A percentile compares a stretch with the other conserved stretches of the same genome.
Conservation (phyloP, 345 rosid species). For the Diplotaxis tenuifolia region DNA sequence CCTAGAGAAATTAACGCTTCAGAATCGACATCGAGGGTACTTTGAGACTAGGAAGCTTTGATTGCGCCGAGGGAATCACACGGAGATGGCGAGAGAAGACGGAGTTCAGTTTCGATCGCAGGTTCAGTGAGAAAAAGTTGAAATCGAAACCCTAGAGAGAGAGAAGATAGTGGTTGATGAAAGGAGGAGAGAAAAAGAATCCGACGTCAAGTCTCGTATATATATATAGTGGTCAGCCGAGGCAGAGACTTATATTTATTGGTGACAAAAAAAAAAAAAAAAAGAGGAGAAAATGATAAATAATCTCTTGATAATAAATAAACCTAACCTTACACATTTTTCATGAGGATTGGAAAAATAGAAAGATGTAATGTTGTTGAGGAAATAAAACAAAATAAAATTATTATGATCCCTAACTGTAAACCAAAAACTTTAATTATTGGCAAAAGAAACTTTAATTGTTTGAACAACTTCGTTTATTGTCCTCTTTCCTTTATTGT, state of each 20-base stretch:
- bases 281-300: not conserved
- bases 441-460: not conserved
- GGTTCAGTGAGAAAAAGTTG: conserved; percentile 21
- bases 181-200: conserved; percentile 12
- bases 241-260: not conserved
- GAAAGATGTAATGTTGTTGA: not conserved
- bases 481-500: not conserved
- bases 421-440: not conserved
- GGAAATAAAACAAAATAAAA: not conserved
- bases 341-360: not conserved
- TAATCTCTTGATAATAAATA: conserved; percentile 5
- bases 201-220: conserved; percentile 6
- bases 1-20: conserved; percentile 17
- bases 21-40: not conserved
- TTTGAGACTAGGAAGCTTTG: conserved; percentile 4
- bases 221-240: conserved; percentile 10
- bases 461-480: not conserved
- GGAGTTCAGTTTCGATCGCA: conserved; percentile 23
- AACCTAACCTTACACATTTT: not conserved
- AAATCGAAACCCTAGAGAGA: conserved; percentile 43
- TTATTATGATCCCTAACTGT: not conserved
- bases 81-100: conserved; percentile 7
- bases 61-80: conserved; percentile 12
- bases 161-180: conserved; percentile 6
- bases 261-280: not conserved